These are phyloP conservation scores for Hemileia vastatrix DNA, from an alignment of 1,284 basidiomycete species.

Conservation along the genomic window DNA sequence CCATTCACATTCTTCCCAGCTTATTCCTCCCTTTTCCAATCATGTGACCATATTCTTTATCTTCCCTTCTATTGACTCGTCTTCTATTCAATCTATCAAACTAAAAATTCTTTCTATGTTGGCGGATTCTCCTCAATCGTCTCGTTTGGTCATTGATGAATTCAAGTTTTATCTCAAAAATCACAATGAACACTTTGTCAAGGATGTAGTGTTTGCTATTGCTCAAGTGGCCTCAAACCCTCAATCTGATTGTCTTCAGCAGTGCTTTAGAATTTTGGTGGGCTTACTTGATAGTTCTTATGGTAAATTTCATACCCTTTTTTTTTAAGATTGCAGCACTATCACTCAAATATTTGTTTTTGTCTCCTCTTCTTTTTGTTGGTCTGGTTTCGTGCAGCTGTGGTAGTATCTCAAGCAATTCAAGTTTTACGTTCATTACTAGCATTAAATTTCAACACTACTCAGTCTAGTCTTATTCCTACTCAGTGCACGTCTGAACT, in stretches of 20 bases:
- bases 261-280: no score
- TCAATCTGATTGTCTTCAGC: no score
- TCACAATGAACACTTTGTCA: conserved; percentile 12
- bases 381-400: conserved; percentile 49
- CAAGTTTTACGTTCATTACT: conserved; percentile 16
- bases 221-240: conserved; percentile 8
- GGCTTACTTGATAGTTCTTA: no score
- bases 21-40: conserved; percentile 5
- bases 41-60: conserved; percentile 13
- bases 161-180: conserved; percentile 14
- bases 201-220: conserved; percentile 9
- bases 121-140: no score
- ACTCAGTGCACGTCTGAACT: conserved; percentile 6
- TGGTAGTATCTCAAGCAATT: conserved; percentile 37
- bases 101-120: conserved; percentile 18
- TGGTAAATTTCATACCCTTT: conserved; percentile 59
- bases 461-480: neutral
- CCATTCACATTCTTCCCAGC: conserved; percentile 51
- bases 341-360: neutral
- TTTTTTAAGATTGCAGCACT: conserved; percentile 48
- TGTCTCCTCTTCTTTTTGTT: neutral
- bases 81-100: conserved; percentile 10
- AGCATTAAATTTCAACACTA: conserved; percentile 1
- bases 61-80: conserved; percentile 15
- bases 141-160: conserved; percentile 10